Percentiles rank a stretch among this genome's conserved stretches.
Evolutionary conservation across 2,329 filamentous ascomycete species (phyloP).

Genomic region (Colletotrichum acutatum): DNA sequence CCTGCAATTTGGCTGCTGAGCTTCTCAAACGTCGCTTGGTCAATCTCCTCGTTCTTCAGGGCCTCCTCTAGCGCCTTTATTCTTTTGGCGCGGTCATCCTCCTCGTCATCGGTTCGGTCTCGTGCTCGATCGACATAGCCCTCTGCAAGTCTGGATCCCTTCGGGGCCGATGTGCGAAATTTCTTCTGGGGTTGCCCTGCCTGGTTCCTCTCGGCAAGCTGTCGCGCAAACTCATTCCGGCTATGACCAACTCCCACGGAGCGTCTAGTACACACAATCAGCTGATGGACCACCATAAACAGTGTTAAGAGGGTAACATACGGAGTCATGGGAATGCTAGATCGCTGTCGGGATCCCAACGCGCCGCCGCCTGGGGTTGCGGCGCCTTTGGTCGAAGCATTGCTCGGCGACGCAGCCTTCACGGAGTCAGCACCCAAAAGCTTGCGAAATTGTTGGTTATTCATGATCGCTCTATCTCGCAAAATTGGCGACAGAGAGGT

Average conservation of each 20-base stretch:
- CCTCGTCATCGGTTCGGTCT: constrained; percentile 64
- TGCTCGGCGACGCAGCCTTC: constrained; percentile 51
- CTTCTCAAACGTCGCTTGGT: constrained; percentile 80
- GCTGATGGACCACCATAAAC: not conserved
- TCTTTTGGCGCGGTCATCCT: constrained; percentile 68
- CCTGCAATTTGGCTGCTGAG: constrained; percentile 82
- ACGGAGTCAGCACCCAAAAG: constrained; percentile 69
- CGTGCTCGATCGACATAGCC: constrained; percentile 89
- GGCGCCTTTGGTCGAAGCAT: constrained; percentile 56
- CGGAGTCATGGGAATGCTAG: constrained; percentile 95
- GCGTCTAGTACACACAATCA: constrained; percentile 62
- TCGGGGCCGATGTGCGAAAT: constrained; percentile 82
- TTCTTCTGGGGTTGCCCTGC: constrained; percentile 71
- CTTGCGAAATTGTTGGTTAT: constrained; percentile 93
- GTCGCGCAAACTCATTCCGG: constrained; percentile 81
- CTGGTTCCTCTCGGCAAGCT: constrained; percentile 80
- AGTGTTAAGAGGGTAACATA: constrained; percentile 55
- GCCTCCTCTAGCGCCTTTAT: constrained; percentile 84
- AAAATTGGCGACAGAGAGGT: not conserved
- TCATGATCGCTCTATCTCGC: constrained; percentile 68
- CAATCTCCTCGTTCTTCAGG: constrained; percentile 86
- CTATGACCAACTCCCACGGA: constrained; percentile 64
- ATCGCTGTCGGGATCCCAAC: constrained; percentile 81
- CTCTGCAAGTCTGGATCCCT: constrained; percentile 80
- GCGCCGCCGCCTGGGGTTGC: constrained; percentile 47